A percentile compares a stretch with the other conserved stretches of the same genome.
These are phyloP conservation scores for Pulveroboletus sp. DNA, from an alignment of 1,284 basidiomycete genomes.

Conservation along the genomic window DNA sequence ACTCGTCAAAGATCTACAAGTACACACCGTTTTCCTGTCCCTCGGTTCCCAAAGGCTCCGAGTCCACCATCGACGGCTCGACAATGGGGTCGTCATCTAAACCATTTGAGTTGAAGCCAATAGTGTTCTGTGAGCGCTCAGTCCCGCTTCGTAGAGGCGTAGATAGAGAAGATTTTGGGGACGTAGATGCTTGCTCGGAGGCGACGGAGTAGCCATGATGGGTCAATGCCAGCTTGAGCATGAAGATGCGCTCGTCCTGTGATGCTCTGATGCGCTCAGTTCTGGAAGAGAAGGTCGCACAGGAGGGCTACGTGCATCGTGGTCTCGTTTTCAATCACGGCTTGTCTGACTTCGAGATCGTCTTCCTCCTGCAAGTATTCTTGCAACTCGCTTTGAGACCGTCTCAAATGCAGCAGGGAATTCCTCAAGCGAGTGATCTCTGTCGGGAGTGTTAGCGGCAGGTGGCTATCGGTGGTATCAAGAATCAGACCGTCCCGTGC, in stretches of 20 bases:
- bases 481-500: conserved; percentile 61
- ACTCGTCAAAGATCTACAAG: conserved; percentile 18
- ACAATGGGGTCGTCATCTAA: conserved; percentile 7
- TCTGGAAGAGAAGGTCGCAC: not conserved
- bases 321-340: conserved; percentile 49
- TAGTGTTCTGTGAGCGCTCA: conserved; percentile 4
- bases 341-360: conserved; percentile 46
- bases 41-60: not conserved
- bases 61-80: not conserved
- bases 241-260: conserved; percentile 66
- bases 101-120: conserved; percentile 10
- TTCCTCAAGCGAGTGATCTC: conserved; percentile 75
- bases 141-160: not conserved
- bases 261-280: conserved; percentile 48
- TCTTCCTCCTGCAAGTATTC: conserved; percentile 38
- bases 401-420: conserved; percentile 59
- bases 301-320: conserved; percentile 39
- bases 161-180: not conserved
- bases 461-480: not conserved
- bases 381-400: conserved; percentile 59
- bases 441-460: conserved; percentile 29
- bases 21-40: conserved; percentile 22
- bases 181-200: conserved; percentile 12
- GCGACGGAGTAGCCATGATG: conserved; percentile 55
- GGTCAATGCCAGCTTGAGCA: conserved; percentile 58